Evolutionary conservation across 768 basidiomycete genomes (phyloP), one percentile per base, ranked within the genome.

Genomic region (Tricholoma furcatifolium): DNA sequence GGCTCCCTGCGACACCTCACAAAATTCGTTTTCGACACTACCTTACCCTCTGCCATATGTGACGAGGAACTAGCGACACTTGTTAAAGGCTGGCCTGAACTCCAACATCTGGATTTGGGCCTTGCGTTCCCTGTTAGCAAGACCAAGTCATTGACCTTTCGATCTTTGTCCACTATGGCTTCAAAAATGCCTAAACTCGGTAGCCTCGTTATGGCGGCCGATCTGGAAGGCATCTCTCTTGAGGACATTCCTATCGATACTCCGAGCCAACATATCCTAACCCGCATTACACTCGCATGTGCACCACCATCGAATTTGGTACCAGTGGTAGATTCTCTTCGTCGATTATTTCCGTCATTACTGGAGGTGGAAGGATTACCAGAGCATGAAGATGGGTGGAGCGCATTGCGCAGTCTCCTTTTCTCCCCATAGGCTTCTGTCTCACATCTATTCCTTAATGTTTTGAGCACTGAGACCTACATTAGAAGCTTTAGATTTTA

Each of bases 21-120:
- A 27, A 64, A 62, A 36, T 62, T 80, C 14, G 60, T 68, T 15
- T 60, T 77, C 36, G 76, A 80, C 53, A 66, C 70, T 9, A 72
- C 71, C 0, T 53, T 73, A 32, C 76, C 76, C 2, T 70, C 70
- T 4, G 59, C 62, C 56, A 53, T 79, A 17, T 64, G 56, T 20
- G 77, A 81, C 56, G 9, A 57, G 27, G 74, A 73, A 34, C 54
- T 80, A 18, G 69, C 65, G 34, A 64, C 67, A 45, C 59, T 81
- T 36, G 55, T 68, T 15, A 62, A 54, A 6, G 78, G 73, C 71
- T 80, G 80, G 80, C 79, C 78, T 14, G 52, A 60, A 36, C 67
- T 81, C 6, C 61, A 67, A 8, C 65, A 69, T 42, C 71, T 82
- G 30, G 72, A 79, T 51, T 51, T 81, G 10, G 76, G 76, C 1